Base-by-base conservation (phyloP, 2,329 filamentous ascomycete genomes). In the Taxawa tesnikishii region DNA sequence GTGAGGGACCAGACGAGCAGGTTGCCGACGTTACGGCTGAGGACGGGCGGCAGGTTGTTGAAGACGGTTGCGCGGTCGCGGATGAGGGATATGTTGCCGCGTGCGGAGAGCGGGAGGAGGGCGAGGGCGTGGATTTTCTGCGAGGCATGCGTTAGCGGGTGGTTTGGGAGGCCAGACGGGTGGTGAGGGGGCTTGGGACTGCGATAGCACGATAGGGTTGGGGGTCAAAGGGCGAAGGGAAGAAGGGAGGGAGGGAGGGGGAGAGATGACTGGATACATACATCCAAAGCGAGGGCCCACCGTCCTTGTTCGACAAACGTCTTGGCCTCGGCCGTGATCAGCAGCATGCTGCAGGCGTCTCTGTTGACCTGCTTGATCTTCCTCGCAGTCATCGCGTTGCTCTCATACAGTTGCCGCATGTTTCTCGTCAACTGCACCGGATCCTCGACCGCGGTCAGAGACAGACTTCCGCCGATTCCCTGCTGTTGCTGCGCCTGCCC, bases 1-100 rank as follows among this genome's bases (percentile, higher is more conserved):
- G 79, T 71, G 43, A 98, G 83, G 30, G 84, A 84, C 90, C 90
- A 96, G 62, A 94, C 79, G 41, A 98, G 70, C 40, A 96, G 67
- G 55, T 88, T 84, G 12, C 88, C 88, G 46, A 94, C 77, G 49
- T 90, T 93, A 52, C 83, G 78, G 3, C 87, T 79, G 25, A 98
- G 81, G 6, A 85, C 74, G 43, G 83, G 75, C 4, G 84, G 73
- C 25, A 93, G 70, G 2, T 70, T 67, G 11, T 83, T 73, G 60
- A 98, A 96, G 39, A 77, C 79, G 46, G 83, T 75, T 1, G 88
- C 85, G 38, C 77, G 77, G 42, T 70, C 70, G 41, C 90, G 83
- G 58, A 98, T 88, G 29, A 68, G 70, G 46, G 75, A 71, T 36
- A 90, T 75, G 48, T 88, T 79, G 47, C 83, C 83, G 15, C 63